phyloP scores from a whole-genome alignment of 441 rosid species.

The Adansonia madagascariensis region DNA sequence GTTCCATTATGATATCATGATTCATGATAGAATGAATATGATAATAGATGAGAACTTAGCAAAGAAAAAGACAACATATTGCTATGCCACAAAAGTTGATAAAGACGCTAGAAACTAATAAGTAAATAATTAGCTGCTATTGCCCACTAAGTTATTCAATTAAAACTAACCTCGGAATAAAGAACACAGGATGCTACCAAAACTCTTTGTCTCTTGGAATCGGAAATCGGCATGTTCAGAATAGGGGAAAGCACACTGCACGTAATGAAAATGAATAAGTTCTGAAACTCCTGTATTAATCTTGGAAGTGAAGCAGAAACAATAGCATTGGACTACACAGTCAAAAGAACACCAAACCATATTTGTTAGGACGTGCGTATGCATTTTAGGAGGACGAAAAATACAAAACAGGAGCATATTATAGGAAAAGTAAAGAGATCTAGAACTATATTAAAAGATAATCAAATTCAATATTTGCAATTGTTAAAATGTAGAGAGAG shows the following conservation, averaged over 20 bases:
- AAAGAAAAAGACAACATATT: constrained; percentile 15
- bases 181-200: constrained; percentile 97
- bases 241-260: constrained; percentile 97
- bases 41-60: constrained; percentile 33
- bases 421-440: constrained; percentile 12
- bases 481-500: constrained; percentile 3
- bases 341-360: constrained; percentile 6
- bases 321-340: constrained; percentile 12
- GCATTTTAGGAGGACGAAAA: constrained; percentile 13
- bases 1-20: constrained; percentile 24
- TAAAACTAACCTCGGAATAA: constrained; percentile 91
- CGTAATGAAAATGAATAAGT: constrained; percentile 34
- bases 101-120: neutral
- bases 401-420: constrained; percentile 12
- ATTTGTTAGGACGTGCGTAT: neutral
- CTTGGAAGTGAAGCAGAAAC: neutral
- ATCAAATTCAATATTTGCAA: neutral
- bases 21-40: constrained; percentile 14
- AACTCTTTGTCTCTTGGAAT: constrained; percentile 98
- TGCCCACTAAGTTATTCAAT: constrained; percentile 27
- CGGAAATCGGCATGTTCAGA: constrained; percentile 95
- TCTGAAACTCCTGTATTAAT: constrained; percentile 30
- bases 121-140: constrained; percentile 2
- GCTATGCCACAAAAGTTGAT: constrained; percentile 14
- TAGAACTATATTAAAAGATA: neutral